These are phyloP conservation scores for Phialocephala subalpina DNA, from an alignment of 2,329 filamentous ascomycete genomes.

Conservation along the genomic window DNA sequence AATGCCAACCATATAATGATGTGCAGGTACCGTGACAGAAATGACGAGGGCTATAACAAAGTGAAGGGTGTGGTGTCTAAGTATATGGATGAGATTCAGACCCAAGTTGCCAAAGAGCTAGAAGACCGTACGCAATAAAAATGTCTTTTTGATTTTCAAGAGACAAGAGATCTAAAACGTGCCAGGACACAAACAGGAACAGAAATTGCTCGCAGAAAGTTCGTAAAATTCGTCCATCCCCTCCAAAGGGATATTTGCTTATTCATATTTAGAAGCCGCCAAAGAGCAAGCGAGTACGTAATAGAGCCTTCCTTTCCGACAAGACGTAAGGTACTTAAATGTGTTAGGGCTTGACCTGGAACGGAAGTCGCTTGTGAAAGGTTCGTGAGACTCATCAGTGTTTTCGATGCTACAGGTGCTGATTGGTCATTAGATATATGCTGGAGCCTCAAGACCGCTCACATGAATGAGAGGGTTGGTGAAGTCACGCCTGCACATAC, in stretches of 20 bases:
- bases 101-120: constrained; percentile 9
- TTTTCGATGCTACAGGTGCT: constrained; percentile 7
- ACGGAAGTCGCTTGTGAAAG: constrained; percentile 7
- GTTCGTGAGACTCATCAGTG: constrained; percentile 13
- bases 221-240: constrained; percentile 10
- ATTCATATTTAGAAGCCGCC: constrained; percentile 14
- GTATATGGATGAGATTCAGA: constrained; percentile 17
- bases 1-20: constrained; percentile 19
- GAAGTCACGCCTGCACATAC: constrained; percentile 16
- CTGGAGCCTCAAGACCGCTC: constrained; percentile 11
- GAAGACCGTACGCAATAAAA: constrained; percentile 16
- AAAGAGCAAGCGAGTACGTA: constrained; percentile 14
- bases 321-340: constrained; percentile 14
- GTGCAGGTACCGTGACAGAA: constrained; percentile 15
- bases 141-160: constrained; percentile 17
- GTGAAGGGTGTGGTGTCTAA: constrained; percentile 18
- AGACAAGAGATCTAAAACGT: constrained; percentile 16
- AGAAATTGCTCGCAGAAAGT: constrained; percentile 12
- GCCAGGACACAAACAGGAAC: constrained; percentile 12
- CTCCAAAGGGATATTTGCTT: constrained; percentile 7
- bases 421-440: constrained; percentile 12
- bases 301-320: constrained; percentile 7
- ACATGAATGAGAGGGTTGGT: constrained; percentile 16
- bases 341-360: constrained; percentile 14
- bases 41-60: constrained; percentile 16